Evolutionary conservation across 2,329 filamentous ascomycete species (phyloP), one percentile per base, ranked within the genome.

Genomic region (Orbilia javanica): DNA sequence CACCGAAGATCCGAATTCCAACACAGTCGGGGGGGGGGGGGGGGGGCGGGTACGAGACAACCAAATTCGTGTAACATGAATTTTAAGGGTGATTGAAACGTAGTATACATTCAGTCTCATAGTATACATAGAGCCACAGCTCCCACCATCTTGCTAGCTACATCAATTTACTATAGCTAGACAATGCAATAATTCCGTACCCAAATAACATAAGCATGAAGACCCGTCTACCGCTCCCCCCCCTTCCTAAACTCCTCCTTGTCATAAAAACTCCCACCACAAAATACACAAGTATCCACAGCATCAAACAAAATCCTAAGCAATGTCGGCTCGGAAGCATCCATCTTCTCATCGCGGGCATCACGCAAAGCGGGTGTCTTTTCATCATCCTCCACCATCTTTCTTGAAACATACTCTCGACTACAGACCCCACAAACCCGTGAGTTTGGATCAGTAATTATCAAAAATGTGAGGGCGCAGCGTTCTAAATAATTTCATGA

Each of bases 271-370:
- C 62, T 69, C 0, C 74, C 74, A 2, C 74, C 74, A 18, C 74
- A 78, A 25, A 78, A 78, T 1, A 78, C 74, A 64, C 74, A 78
- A n/a, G 67, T 78, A 72, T 78, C 74, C n/a, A 57, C 74, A n/a
- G 74, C 74, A 25, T 78, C 67, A 50, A 67, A 72, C 5, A 78
- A 27, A 4, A 67, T 42, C 25, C 67, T 64, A 25, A 78, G 48
- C 34, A 78, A 36, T 22, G 67, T 67, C 13, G 57, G 36, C n/a
- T 36, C 27, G 4, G 36, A 39, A 11, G 20, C 20, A 27, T 29
- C 57, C 18, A 25, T 25, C 27, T 34, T 13, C 20, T 44, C 55
- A 1, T 29, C 39, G 1, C 18, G 20, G 2, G n/a, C 25, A 34
- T 42, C 20, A 8, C 6, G 1, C 29, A n/a, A 1, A 4, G n/a